Conservation (phyloP, 352 stramenopile genomes). For the Phytopythium litorale region DNA sequence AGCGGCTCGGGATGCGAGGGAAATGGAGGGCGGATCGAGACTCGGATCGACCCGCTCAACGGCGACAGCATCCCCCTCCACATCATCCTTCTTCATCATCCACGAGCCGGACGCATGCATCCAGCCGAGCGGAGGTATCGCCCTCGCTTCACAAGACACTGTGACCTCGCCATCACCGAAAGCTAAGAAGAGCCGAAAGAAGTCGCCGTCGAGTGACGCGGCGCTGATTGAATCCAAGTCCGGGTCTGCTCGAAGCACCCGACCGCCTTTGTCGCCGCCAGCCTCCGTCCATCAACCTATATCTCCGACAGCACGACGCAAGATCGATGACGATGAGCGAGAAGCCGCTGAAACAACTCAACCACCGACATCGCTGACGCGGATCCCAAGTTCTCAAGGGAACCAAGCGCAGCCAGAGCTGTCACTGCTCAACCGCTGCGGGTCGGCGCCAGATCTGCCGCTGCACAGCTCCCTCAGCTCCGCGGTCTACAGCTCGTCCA, state of each 20-base stretch:
- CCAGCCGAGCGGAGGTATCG: conserved; percentile 22
- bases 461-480: conserved; percentile 47
- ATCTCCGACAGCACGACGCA: background rate
- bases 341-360: background rate
- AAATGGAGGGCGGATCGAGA: background rate
- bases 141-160: conserved; percentile 5
- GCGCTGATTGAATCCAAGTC: background rate
- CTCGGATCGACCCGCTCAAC: background rate
- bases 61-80: background rate
- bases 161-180: background rate
- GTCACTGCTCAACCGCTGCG: conserved; percentile 54
- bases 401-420: background rate
- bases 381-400: background rate
- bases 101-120: conserved; percentile 35
- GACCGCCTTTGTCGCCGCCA: background rate
- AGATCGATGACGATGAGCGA: background rate
- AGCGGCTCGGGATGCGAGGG: background rate
- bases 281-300: background rate
- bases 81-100: conserved; percentile 65
- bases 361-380: background rate
- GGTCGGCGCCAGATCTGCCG: conserved; percentile 57
- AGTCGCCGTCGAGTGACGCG: background rate
- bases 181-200: conserved; percentile 3
- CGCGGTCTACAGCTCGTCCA: conserved; percentile 59
- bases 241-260: background rate